Evolutionary conservation across 345 rosid genomes (phyloP).

Genomic region (Raphanus raphanistrum): DNA sequence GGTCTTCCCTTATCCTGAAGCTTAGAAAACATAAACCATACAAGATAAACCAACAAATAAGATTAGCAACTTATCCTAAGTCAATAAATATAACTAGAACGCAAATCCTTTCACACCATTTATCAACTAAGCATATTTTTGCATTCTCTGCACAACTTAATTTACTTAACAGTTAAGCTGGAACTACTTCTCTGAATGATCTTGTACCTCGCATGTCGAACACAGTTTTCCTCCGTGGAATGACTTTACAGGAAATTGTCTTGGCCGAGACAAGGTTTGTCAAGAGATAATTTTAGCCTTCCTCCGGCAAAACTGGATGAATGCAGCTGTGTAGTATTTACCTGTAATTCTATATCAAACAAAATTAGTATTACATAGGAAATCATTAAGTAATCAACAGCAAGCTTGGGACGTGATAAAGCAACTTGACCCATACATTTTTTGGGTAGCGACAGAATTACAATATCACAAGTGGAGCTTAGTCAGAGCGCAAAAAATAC

Average conservation of each 20-base stretch:
- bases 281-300: constrained; percentile 51
- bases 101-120: constrained; percentile 39
- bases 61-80: not conserved
- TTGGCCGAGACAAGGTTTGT: constrained; percentile 33
- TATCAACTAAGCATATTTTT: constrained; percentile 16
- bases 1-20: not conserved
- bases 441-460: too few species aligned
- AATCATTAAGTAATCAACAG: not conserved
- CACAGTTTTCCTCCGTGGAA: not conserved
- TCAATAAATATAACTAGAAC: not conserved
- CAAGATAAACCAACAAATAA: not conserved
- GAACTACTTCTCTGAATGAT: too few species aligned
- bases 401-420: not conserved
- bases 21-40: not conserved
- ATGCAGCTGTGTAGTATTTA: constrained; percentile 62
- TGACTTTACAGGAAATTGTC: not conserved
- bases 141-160: not conserved
- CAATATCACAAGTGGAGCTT: too few species aligned
- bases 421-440: not conserved
- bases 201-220: too few species aligned
- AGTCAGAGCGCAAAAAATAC: constrained; percentile 16
- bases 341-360: constrained; percentile 45
- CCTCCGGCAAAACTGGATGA: constrained; percentile 55
- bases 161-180: too few species aligned
- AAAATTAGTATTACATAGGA: not conserved